Evolutionary conservation across 2,329 filamentous ascomycete genomes (phyloP).

Genomic region (Talaromyces marneffei): DNA sequence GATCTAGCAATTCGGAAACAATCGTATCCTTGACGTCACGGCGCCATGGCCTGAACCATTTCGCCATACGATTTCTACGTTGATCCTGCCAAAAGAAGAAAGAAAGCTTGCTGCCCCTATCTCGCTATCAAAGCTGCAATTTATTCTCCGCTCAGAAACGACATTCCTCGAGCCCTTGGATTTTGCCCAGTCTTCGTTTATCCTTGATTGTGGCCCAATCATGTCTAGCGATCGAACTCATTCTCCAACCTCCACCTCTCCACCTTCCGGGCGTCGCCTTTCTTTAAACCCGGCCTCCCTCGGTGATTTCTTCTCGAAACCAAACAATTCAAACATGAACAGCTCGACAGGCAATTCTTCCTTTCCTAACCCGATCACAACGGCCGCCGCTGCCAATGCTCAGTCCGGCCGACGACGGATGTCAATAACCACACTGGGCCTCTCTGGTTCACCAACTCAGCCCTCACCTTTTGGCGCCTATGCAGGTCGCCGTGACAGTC

Average conservation of each 20-base stretch:
- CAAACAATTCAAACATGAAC: constrained; percentile 20
- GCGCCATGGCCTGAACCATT: constrained; percentile 7
- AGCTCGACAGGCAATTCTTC: constrained; percentile 14
- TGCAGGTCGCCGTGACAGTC: constrained; percentile 56
- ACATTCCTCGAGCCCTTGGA: background rate
- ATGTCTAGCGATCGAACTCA: constrained; percentile 42
- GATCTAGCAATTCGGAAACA: background rate
- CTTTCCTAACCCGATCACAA: constrained; percentile 46
- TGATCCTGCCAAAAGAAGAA: constrained; percentile 2
- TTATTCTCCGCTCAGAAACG: background rate
- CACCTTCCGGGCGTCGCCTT: constrained; percentile 39
- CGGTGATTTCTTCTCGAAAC: constrained; percentile 36
- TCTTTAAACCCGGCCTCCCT: constrained; percentile 41
- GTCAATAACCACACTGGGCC: constrained; percentile 66
- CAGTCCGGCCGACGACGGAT: constrained; percentile 57
- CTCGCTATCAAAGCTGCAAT: background rate
- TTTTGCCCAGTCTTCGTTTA: background rate
- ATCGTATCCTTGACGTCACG: constrained; percentile 16
- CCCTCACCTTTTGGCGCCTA: constrained; percentile 46
- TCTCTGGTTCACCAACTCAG: constrained; percentile 66
- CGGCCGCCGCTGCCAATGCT: constrained; percentile 42
- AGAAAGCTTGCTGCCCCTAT: background rate
- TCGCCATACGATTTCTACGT: background rate
- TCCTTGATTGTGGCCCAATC: constrained; percentile 15
- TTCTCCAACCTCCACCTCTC: constrained; percentile 33